Percentiles rank a stretch among this genome's conserved stretches.
Evolutionary conservation across 352 stramenopile genomes (phyloP).

Genomic region (Saprolegnia diclina): DNA sequence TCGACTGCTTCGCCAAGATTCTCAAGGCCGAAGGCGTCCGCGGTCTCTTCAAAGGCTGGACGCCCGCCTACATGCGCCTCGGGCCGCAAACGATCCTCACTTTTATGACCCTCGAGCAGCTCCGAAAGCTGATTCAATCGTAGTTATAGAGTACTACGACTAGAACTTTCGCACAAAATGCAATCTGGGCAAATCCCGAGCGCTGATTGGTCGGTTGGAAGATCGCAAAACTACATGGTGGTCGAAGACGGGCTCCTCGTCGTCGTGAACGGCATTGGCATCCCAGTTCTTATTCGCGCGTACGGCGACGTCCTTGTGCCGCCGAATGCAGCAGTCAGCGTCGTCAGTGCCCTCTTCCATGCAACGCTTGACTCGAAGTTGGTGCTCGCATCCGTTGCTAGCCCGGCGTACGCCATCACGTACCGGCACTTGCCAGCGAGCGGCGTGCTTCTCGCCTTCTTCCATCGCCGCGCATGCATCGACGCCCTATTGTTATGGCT

Average conservation of each 20-base stretch:
- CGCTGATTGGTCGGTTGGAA: no score
- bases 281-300: slow-evolving; percentile 43
- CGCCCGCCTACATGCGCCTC: slow-evolving; percentile 77
- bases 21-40: slow-evolving; percentile 64
- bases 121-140: slow-evolving; percentile 62
- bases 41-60: slow-evolving; percentile 79
- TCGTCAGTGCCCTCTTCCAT: slow-evolving; percentile 48
- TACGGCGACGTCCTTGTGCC: slow-evolving; percentile 42
- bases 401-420: neutral
- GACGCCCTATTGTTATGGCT: neutral
- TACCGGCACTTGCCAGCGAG: slow-evolving; percentile 9
- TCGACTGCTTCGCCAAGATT: slow-evolving; percentile 78
- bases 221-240: neutral
- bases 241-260: slow-evolving; percentile 40
- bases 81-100: slow-evolving; percentile 76
- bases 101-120: slow-evolving; percentile 82
- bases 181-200: neutral
- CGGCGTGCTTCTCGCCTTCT: slow-evolving; percentile 13
- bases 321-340: slow-evolving; percentile 42
- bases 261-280: slow-evolving; percentile 42
- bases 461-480: neutral
- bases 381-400: neutral
- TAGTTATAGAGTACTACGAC: neutral
- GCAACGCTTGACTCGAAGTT: slow-evolving; percentile 26
- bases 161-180: neutral